These are phyloP conservation scores for Quercus tomentella DNA, from an alignment of 331 rosid genomes.

Conservation along the genomic window DNA sequence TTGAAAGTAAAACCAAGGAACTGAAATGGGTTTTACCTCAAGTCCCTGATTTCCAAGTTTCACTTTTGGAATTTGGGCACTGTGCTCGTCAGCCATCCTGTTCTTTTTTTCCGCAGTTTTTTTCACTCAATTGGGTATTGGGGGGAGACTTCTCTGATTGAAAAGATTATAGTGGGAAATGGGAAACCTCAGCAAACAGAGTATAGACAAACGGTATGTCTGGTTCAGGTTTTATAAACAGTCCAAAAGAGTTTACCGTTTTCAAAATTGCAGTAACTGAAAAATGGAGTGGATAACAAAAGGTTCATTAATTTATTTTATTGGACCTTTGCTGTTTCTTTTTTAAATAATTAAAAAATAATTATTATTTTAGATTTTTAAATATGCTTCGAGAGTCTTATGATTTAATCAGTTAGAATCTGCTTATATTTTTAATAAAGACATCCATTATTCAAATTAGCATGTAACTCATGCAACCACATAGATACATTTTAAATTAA, in stretches of 20 bases:
- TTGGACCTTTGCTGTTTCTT: no score
- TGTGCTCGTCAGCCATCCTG: slow-evolving; percentile 23
- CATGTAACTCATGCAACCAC: fast-evolving
- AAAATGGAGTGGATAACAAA: no score
- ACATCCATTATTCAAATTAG: no score
- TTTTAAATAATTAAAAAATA: no score
- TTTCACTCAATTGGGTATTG: not conserved
- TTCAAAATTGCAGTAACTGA: not conserved
- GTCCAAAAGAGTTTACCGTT: not conserved
- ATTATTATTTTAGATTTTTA: no score
- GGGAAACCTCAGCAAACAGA: not conserved
- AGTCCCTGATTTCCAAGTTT: slow-evolving; percentile 62
- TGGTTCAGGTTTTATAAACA: not conserved
- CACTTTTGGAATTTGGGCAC: slow-evolving; percentile 36
- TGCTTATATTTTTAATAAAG: fast-evolving
- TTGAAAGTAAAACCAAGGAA: not conserved
- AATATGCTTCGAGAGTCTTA: fast-evolving
- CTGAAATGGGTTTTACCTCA: slow-evolving; percentile 25
- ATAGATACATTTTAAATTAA: no score
- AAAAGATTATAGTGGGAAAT: not conserved
- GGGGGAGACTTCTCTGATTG: not conserved
- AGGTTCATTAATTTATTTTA: not conserved
- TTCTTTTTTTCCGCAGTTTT: not conserved
- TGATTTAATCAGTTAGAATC: no score
- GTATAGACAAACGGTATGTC: no score